These are phyloP conservation scores for Ephemerocybe angulata DNA, from an alignment of 768 basidiomycete species.

Conservation along the genomic window DNA sequence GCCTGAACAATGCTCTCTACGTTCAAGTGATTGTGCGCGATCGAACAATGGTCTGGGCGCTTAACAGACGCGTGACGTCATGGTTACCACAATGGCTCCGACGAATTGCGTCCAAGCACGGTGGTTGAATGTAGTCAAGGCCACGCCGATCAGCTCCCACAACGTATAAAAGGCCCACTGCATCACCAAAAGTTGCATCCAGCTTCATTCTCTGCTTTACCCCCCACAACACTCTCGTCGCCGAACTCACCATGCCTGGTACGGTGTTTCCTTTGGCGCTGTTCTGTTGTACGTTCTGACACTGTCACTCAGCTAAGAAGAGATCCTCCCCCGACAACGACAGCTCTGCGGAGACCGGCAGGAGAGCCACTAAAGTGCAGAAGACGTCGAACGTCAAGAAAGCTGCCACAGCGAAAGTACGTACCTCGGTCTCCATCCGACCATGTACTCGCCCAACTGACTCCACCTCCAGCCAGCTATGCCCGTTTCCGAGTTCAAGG, in stretches of 20 bases:
- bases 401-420: conserved; percentile 2
- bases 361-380: conserved; percentile 3
- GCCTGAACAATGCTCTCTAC: no score
- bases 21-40: no score
- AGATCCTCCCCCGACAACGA: conserved; percentile 2
- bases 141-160: conserved; percentile 4
- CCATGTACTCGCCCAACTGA: background rate
- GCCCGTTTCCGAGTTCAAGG: conserved; percentile 51
- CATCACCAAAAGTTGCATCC: background rate
- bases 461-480: conserved; percentile 1
- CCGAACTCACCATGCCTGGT: background rate
- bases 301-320: conserved; percentile 2
- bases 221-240: background rate
- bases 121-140: conserved; percentile 7
- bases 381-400: conserved; percentile 10
- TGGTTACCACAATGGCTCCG: background rate
- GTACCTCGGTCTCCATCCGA: background rate
- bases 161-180: background rate
- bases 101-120: background rate
- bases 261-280: background rate
- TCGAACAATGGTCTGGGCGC: background rate
- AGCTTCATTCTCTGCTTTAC: background rate
- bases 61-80: conserved; percentile 12
- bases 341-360: background rate
- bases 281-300: background rate